These are phyloP conservation scores for Aspergillus novofumigatus DNA, from an alignment of 2,329 filamentous ascomycete genomes.

Conservation along the genomic window DNA sequence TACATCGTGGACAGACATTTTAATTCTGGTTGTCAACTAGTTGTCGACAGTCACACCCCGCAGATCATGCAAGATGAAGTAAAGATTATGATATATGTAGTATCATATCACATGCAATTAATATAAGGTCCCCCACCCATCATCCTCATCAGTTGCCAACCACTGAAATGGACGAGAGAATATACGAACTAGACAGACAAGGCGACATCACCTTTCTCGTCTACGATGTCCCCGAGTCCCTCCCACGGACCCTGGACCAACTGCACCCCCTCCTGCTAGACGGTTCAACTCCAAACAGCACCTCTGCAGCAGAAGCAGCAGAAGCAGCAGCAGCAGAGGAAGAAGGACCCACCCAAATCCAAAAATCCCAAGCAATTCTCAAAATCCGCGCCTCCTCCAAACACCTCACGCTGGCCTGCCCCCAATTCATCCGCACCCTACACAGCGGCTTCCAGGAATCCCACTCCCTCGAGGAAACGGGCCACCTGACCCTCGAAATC, in stretches of 20 bases:
- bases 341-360: background rate
- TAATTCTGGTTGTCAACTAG: no score
- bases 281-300: background rate
- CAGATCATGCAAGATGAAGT: no score
- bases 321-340: background rate
- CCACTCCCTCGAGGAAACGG: background rate
- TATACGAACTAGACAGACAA: conserved; percentile 55
- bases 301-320: background rate
- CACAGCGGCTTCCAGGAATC: background rate
- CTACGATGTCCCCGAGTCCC: conserved; percentile 1
- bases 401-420: background rate
- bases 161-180: conserved; percentile 56
- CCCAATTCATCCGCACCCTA: conserved; percentile 2
- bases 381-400: conserved; percentile 3
- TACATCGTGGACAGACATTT: no score
- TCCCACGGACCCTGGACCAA: background rate
- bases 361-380: background rate
- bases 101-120: no score
- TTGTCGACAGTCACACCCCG: no score
- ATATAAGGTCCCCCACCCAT: no score
- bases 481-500: background rate
- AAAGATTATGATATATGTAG: no score
- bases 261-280: no score
- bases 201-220: conserved; percentile 43
- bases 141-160: no score